Conservation (phyloP, 805 yeast species). For the Lipomyces spencermartinsiae region DNA sequence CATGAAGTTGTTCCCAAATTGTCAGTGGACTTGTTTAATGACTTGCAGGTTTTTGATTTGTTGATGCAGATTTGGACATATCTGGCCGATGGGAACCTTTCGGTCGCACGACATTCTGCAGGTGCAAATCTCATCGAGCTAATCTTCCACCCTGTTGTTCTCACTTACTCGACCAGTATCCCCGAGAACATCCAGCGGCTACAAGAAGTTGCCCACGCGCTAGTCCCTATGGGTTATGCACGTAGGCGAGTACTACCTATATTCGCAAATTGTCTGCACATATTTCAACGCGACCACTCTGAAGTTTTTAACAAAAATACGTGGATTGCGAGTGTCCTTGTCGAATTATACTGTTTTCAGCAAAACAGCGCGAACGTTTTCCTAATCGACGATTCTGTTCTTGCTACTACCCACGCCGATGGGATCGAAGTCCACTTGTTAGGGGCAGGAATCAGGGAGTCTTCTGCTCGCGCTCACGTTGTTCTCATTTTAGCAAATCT, state of each 20-base stretch:
- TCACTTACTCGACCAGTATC: not conserved
- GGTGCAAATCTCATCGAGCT: constrained; percentile 13
- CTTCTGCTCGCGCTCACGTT: not conserved
- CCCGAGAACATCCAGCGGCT: not conserved
- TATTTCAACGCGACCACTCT: constrained; percentile 5
- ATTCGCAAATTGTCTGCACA: constrained; percentile 55
- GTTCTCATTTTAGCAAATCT: not conserved
- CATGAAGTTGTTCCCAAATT: not conserved
- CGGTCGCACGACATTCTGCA: constrained; percentile 19
- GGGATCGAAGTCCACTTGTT: not conserved
- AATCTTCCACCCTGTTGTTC: constrained; percentile 16
- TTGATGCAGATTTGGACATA: constrained; percentile 13
- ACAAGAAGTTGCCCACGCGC: constrained; percentile 8
- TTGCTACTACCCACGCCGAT: not conserved
- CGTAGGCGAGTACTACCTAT: constrained; percentile 74
- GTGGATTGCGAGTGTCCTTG: constrained; percentile 62
- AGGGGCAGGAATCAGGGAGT: not conserved
- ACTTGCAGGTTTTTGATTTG: constrained; percentile 7
- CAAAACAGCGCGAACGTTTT: constrained; percentile 66
- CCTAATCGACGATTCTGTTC: constrained; percentile 61
- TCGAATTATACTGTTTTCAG: constrained; percentile 53
- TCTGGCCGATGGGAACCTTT: constrained; percentile 8
- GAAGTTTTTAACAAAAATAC: constrained; percentile 37
- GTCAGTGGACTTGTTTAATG: not conserved
- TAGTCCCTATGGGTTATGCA: constrained; percentile 50